Percentiles rank a stretch among this genome's conserved stretches.
These are phyloP conservation scores for Pseudogymnoascus sp. DNA, from an alignment of 2,329 filamentous ascomycete genomes.

Conservation along the genomic window DNA sequence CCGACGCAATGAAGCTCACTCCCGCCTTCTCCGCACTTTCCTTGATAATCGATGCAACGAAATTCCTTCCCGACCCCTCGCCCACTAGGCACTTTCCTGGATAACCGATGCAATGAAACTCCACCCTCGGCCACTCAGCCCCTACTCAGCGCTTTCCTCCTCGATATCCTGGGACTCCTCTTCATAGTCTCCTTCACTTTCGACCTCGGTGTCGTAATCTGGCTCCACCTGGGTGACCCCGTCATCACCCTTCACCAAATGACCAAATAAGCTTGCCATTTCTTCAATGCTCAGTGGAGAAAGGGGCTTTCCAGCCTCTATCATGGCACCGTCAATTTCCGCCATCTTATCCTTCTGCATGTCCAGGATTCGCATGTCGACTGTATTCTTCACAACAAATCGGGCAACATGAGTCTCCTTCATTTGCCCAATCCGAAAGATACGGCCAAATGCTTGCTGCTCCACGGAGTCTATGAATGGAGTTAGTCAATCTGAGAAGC, in stretches of 20 bases:
- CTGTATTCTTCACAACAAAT: slow-evolving; percentile 44
- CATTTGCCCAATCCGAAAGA: slow-evolving; percentile 56
- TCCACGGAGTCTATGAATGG: slow-evolving; percentile 32
- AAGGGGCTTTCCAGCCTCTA: slow-evolving; percentile 14
- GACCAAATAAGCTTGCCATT: slow-evolving; percentile 38
- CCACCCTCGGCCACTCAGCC: neutral
- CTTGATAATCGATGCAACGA: neutral
- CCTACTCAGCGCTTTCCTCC: neutral
- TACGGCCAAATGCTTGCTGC: slow-evolving; percentile 52
- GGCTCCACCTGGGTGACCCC: slow-evolving; percentile 24
- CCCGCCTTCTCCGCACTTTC: neutral
- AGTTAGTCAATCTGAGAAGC: neutral
- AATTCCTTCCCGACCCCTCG: neutral
- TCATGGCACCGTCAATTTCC: slow-evolving; percentile 31
- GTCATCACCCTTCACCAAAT: slow-evolving; percentile 29
- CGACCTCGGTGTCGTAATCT: slow-evolving; percentile 20
- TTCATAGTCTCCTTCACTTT: slow-evolving; percentile 5
- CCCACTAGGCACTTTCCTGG: neutral
- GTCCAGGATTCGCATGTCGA: slow-evolving; percentile 47
- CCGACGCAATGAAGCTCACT: neutral
- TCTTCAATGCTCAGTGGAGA: slow-evolving; percentile 26
- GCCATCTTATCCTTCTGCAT: slow-evolving; percentile 49
- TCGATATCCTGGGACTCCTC: neutral
- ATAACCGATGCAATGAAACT: neutral
- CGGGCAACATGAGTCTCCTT: slow-evolving; percentile 51